Evolutionary conservation across 495 filamentous ascomycete genomes (phyloP), one percentile per base, ranked within the genome.

Genomic region (Aspergillus haitiensis): DNA sequence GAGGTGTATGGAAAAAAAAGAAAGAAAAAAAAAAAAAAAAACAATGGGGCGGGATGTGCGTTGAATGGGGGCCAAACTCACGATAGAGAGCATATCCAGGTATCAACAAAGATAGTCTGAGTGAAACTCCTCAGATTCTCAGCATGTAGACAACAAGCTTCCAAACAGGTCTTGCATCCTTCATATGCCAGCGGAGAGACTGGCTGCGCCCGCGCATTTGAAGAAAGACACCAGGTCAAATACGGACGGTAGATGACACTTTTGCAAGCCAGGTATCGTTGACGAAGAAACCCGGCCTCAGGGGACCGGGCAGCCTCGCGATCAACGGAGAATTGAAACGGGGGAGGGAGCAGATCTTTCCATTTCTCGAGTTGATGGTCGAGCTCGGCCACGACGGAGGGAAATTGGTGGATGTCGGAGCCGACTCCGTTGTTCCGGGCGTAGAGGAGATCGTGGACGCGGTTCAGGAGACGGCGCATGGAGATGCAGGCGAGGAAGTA

Each of bases 31-130:
- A 12, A 21, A 31, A 15, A 8, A 10, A 31, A n/a, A n/a, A n/a
- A n/a, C n/a, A 27, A 27, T 3, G 21, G 21, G 21, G 21, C 21
- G 21, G 21, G 1, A 27, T 27, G 21, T 3, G 21, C 21, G 3
- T 1, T 27, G 3, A 3, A 27, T 27, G 3, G 3, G 21, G 21
- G 21, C 21, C 1, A 27, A 27, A 73, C 75, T 59, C 65, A 78
- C 77, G 74, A 78, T 10, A 81, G 62, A 9, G 78, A 75, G 56
- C 76, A 81, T 31, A 78, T 78, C 78, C 78, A 81, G 0, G 78
- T 77, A 60, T 81, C 78, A 1, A 81, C 68, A 67, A 79, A 56
- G 7, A 79, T 63, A 0, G 76, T 79, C 50, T 81, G 75, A 0
- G 66, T 61, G 44, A 78, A 72, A 5, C 64, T 67, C 18, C 68